Base-by-base conservation (phyloP, 805 yeast genomes). In the Kluyveromyces aestuarii region DNA sequence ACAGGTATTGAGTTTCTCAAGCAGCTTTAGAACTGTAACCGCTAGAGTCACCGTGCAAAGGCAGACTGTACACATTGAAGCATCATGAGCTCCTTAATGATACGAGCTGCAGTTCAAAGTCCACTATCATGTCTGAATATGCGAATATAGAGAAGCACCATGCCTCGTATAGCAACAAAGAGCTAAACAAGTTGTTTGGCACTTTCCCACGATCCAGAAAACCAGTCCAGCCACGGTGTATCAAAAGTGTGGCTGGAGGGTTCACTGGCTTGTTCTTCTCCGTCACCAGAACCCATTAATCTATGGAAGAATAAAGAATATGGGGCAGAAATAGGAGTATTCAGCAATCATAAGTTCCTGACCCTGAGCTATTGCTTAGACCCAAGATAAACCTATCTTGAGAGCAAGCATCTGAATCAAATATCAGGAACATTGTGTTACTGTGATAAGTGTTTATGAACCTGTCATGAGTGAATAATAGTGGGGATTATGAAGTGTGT, bases 271-370 rank as follows among this genome's bases (percentile, higher is more conserved):
- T 76, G 53, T 44, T 79, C 76, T 79, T 70, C 84, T 79, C 84
- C 83, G 64, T 71, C 64, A 72, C 55, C 59, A 79, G 81, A 72
- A 79, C 82, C 82, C 82, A 71, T 59, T 52, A 67, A 66, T 72
- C 80, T 67, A 77, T 69, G 60, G 75, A 55, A 55, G 67, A 48
- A 57, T 52, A 62, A 62, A 69, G 72, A 74, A 71, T 55, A 59
- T 70, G 81, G 71, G 81, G 81, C 84, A 79, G 84, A 79, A 78
- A 69, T 68, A 73, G 82, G 83, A 78, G 82, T 63, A 61, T 19
- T 38, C 18, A 27, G 16, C 16, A 42, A 4, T 11, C 11, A 47
- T 47, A 41, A 8, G 10, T 41, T 41, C 41, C 35, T 41, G 30
- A 19, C 27, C 37, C 25, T 17, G 36, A 19, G 25, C 21, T 27